Evolutionary conservation across 2,329 filamentous ascomycete species (phyloP).

Genomic region (Graphiopsis chlorocephala): DNA sequence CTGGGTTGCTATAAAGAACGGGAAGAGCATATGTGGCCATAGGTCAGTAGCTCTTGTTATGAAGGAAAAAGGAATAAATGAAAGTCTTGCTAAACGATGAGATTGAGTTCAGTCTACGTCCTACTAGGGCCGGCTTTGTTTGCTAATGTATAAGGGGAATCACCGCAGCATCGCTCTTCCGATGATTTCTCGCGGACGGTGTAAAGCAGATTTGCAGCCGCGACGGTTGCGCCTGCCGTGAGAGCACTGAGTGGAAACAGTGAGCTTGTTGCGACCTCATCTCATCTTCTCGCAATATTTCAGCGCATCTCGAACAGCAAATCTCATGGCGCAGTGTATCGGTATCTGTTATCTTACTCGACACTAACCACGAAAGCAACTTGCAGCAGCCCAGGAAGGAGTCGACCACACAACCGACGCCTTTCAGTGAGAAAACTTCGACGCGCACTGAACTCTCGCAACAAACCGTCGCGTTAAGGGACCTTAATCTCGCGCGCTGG

Average conservation of each 20-base stretch:
- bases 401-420: not conserved
- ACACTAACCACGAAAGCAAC: no score
- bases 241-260: not conserved
- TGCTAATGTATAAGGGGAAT: not conserved
- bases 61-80: not conserved
- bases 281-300: not conserved
- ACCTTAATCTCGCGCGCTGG: not conserved
- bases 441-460: not conserved
- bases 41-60: conserved; percentile 6
- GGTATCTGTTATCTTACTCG: no score
- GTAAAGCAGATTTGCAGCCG: not conserved
- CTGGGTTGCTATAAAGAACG: not conserved
- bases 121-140: not conserved
- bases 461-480: not conserved
- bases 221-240: not conserved
- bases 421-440: not conserved
- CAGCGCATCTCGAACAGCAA: not conserved
- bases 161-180: not conserved
- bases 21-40: not conserved
- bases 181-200: not conserved
- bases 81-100: not conserved
- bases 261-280: not conserved
- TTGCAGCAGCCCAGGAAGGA: not conserved
- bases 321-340: not conserved
- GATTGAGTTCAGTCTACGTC: not conserved